Conservation (phyloP, 768 basidiomycete species). For the Gymnopilus junonius region DNA sequence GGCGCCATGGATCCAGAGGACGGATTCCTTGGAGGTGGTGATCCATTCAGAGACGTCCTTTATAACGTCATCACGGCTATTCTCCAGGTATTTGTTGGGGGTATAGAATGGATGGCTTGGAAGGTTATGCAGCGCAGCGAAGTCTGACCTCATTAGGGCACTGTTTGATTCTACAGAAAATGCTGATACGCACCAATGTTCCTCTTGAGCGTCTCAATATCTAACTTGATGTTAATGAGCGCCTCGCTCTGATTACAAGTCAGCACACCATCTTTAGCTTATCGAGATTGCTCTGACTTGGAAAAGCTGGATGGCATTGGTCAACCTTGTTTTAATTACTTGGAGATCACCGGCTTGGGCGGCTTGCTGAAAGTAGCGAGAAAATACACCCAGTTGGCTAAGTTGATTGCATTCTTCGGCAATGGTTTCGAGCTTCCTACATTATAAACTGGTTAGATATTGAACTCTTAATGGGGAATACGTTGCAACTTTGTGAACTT, state of each 20-base stretch:
- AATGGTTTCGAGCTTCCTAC: not conserved
- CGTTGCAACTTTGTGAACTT: not conserved
- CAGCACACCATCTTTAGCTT: not conserved
- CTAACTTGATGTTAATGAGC: not conserved
- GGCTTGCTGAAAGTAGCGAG: not conserved
- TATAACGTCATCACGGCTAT: not conserved
- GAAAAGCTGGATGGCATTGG: not conserved
- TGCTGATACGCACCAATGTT: not conserved
- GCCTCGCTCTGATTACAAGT: not conserved
- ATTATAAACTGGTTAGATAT: not conserved
- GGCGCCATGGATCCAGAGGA: not conserved
- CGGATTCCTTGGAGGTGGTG: not conserved
- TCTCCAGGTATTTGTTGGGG: not conserved
- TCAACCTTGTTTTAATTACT: not conserved
- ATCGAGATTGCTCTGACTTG: not conserved
- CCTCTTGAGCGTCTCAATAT: not conserved
- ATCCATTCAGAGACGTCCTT: not conserved
- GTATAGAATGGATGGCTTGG: not conserved
- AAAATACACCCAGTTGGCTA: not conserved
- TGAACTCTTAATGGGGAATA: no score
- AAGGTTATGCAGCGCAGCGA: not conserved
- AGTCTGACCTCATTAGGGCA: not conserved
- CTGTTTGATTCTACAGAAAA: no score
- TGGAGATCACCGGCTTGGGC: not conserved
- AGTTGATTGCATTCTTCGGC: not conserved